These are phyloP conservation scores for Phylloboletellus chloephorus DNA, from an alignment of 1,284 basidiomycete species.

Conservation along the genomic window DNA sequence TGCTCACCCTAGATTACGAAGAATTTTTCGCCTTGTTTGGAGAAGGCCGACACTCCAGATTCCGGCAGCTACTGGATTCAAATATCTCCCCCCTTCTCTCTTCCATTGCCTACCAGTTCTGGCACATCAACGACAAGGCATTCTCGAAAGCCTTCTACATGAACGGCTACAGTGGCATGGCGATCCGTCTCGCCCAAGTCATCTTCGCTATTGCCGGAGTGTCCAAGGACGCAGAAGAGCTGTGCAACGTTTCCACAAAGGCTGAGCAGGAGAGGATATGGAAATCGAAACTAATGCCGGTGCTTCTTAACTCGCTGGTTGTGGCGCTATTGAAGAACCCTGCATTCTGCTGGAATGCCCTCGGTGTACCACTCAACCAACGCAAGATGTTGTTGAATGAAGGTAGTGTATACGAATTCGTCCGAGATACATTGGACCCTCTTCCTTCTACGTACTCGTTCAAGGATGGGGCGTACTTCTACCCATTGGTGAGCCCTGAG, in stretches of 20 bases:
- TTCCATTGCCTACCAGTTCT: constrained; percentile 73
- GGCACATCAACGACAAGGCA: constrained; percentile 61
- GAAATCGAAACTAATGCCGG: constrained; percentile 54
- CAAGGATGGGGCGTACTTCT: constrained; percentile 64
- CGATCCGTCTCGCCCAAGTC: constrained; percentile 60
- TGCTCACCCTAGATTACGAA: constrained; percentile 57
- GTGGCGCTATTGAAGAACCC: constrained; percentile 59
- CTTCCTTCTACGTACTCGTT: constrained; percentile 47
- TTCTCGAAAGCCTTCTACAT: constrained; percentile 71
- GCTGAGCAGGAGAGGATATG: constrained; percentile 67
- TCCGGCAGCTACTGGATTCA: constrained; percentile 60
- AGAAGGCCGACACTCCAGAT: constrained; percentile 56
- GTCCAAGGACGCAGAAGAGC: constrained; percentile 46
- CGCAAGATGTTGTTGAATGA: constrained; percentile 65
- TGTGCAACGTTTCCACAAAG: constrained; percentile 54
- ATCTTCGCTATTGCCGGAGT: constrained; percentile 63
- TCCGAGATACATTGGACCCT: constrained; percentile 63
- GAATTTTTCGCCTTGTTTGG: constrained; percentile 77
- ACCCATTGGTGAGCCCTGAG: constrained; percentile 45
- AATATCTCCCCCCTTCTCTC: constrained; percentile 71
- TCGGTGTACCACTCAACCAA: constrained; percentile 77
- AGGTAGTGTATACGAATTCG: constrained; percentile 54
- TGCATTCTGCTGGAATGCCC: constrained; percentile 77
- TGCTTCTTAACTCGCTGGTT: constrained; percentile 64
- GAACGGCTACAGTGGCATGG: constrained; percentile 69